These are phyloP conservation scores for Aureobasidium subglaciale DNA, from an alignment of 2,329 filamentous ascomycete species.

Conservation along the genomic window DNA sequence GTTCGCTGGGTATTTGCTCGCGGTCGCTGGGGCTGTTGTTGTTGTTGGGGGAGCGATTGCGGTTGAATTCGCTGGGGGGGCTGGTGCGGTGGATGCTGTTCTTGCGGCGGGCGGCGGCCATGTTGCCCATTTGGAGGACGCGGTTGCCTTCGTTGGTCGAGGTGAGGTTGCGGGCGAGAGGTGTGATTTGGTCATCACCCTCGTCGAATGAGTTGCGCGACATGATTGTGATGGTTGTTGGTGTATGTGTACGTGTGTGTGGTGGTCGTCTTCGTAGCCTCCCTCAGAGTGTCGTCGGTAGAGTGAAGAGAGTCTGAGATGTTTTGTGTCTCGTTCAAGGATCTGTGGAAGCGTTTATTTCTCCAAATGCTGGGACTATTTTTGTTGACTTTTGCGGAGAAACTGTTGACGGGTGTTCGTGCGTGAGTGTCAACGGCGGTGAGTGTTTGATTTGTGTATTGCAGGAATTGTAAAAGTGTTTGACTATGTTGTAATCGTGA, in stretches of 20 bases:
- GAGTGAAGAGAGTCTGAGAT: not conserved
- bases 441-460: not conserved
- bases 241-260: not conserved
- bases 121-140: not conserved
- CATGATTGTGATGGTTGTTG: not conserved
- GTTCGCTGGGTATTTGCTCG: not conserved
- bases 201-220: slow-evolving; percentile 13
- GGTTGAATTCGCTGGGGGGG: not conserved
- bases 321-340: not conserved
- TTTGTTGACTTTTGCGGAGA: slow-evolving; percentile 7
- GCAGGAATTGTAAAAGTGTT: not conserved
- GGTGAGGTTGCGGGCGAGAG: not conserved
- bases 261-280: not conserved
- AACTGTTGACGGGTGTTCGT: not conserved
- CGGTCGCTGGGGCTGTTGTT: no score
- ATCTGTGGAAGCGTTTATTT: no score
- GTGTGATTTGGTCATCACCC: slow-evolving; percentile 9
- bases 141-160: slow-evolving; percentile 5
- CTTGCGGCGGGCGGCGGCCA: slow-evolving; percentile 10
- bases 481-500: not conserved
- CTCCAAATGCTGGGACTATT: not conserved
- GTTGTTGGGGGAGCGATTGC: not conserved
- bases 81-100: slow-evolving; percentile 7
- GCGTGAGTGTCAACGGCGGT: not conserved
- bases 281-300: not conserved